Percentiles rank a stretch among this genome's conserved stretches.
These are phyloP conservation scores for Lepidium aucheri DNA, from an alignment of 345 rosid genomes.

Conservation along the genomic window DNA sequence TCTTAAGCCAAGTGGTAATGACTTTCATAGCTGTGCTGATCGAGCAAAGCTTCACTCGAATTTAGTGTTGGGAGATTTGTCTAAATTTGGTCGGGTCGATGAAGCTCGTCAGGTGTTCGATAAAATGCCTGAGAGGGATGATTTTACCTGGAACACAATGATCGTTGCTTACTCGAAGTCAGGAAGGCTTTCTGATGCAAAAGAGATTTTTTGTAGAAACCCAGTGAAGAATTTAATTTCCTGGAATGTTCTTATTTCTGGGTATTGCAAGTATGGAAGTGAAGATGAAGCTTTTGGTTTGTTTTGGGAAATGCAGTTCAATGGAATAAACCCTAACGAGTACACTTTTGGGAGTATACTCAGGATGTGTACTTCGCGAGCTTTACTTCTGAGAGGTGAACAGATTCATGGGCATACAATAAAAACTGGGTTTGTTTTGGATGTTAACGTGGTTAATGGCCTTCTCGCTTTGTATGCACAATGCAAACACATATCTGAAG, in stretches of 20 bases:
- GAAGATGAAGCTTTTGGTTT: slow-evolving; percentile 52
- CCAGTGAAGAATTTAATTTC: slow-evolving; percentile 58
- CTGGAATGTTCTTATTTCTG: slow-evolving; percentile 81
- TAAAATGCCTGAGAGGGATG: slow-evolving; percentile 54
- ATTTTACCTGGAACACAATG: slow-evolving; percentile 84
- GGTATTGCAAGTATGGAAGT: slow-evolving; percentile 43
- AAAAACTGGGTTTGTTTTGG: slow-evolving; percentile 43
- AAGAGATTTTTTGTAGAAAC: slow-evolving; percentile 33
- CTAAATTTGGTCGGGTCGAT: slow-evolving; percentile 43
- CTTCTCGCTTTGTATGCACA: slow-evolving; percentile 80
- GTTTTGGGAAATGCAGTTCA: slow-evolving; percentile 60
- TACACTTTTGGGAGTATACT: slow-evolving; percentile 69
- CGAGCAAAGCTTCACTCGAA: slow-evolving; percentile 39
- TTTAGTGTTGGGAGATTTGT: slow-evolving; percentile 31
- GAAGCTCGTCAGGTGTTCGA: slow-evolving; percentile 75
- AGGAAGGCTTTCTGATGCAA: slow-evolving; percentile 58
- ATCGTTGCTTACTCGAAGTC: slow-evolving; percentile 60
- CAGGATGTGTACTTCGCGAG: slow-evolving; percentile 42
- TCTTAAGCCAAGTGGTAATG: slow-evolving; percentile 3
- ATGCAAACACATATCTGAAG: slow-evolving; percentile 55
- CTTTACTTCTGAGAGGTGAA: slow-evolving; percentile 49
- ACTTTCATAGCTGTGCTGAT: slow-evolving; percentile 11
- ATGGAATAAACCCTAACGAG: slow-evolving; percentile 48
- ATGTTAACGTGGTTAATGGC: slow-evolving; percentile 62
- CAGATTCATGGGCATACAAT: slow-evolving; percentile 59